phyloP scores from a whole-genome alignment of 495 filamentous ascomycete genomes.

The Tuber aestivum region DNA sequence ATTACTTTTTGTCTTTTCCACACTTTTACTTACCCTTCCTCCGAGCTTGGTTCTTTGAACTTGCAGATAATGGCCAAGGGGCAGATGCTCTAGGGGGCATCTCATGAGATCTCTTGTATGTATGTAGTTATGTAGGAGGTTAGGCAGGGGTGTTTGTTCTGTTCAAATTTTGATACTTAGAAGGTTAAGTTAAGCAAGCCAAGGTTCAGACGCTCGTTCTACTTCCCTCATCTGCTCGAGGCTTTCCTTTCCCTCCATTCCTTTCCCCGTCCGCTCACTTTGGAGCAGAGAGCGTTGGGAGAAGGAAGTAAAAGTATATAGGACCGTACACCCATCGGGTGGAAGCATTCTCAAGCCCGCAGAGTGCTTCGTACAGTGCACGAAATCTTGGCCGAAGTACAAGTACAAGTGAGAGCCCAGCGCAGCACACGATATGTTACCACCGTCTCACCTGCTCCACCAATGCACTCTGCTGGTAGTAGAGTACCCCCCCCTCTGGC shows the following conservation, averaged over 20 bases:
- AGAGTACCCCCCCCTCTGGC: no score
- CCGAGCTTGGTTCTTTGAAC: constrained; percentile 9
- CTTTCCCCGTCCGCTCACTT: neutral
- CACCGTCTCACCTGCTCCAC: neutral
- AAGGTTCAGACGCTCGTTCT: neutral
- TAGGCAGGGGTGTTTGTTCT: neutral
- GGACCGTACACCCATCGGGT: neutral
- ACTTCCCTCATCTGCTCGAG: neutral
- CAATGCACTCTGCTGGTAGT: no score
- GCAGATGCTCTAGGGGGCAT: neutral
- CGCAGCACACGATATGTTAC: neutral
- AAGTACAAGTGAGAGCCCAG: no score
- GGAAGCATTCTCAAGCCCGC: neutral
- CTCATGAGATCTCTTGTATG: neutral
- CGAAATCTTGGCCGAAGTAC: neutral
- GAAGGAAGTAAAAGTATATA: neutral
- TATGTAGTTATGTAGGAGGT: neutral
- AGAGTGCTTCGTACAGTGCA: neutral
- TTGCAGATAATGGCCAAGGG: neutral
- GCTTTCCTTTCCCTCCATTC: neutral
- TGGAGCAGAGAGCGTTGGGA: neutral
- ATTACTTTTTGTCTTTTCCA: constrained; percentile 12
- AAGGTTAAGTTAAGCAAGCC: neutral
- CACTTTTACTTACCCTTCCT: neutral
- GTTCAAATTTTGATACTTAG: neutral